Conservation (phyloP, 495 filamentous ascomycete species). For the Lophiotrema nucula region DNA sequence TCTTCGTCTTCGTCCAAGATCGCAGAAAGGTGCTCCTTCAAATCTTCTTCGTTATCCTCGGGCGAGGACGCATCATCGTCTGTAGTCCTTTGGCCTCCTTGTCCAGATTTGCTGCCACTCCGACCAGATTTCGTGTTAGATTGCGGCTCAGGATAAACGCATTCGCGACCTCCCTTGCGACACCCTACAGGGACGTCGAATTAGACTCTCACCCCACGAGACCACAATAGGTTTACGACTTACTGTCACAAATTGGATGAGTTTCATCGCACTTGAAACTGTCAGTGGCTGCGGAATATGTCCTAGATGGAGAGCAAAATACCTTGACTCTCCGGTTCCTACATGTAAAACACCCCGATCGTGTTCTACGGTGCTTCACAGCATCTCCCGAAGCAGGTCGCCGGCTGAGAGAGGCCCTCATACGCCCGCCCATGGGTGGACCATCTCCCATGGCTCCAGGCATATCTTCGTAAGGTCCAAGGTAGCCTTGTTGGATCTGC, state of each 20-base stretch:
- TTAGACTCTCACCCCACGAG: too few species aligned
- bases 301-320: constrained; percentile 33
- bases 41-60: constrained; percentile 54
- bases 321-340: constrained; percentile 88
- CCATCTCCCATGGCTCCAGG: constrained; percentile 5
- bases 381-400: constrained; percentile 56
- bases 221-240: too few species aligned
- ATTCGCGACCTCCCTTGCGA: constrained; percentile 80
- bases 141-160: constrained; percentile 73
- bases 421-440: constrained; percentile 19
- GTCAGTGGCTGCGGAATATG: constrained; percentile 23
- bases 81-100: constrained; percentile 45
- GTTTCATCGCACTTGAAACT: constrained; percentile 73
- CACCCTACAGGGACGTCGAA: too few species aligned
- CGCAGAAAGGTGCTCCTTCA: constrained; percentile 53
- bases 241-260: constrained; percentile 84
- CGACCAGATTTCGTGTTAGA: constrained; percentile 45
- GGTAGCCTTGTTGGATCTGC: constrained; percentile 29
- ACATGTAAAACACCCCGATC: constrained; percentile 94
- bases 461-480: constrained; percentile 32
- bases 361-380: constrained; percentile 89
- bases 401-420: too few species aligned
- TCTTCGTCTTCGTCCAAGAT: constrained; percentile 69
- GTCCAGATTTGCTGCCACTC: constrained; percentile 33
- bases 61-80: constrained; percentile 50